These are phyloP conservation scores for Hura crepitans DNA, from an alignment of 441 rosid species.

Conservation along the genomic window DNA sequence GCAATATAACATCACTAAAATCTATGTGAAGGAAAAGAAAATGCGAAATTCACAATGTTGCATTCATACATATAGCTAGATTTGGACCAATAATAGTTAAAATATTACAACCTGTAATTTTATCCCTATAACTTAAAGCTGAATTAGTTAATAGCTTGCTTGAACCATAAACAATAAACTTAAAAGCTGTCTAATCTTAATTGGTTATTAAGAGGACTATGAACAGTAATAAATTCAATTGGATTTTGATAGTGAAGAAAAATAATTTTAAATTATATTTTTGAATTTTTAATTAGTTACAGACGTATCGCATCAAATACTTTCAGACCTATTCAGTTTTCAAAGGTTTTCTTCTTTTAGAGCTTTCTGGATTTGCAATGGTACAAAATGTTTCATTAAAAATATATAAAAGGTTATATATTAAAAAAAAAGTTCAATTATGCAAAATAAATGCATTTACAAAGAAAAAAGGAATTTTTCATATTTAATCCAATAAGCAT, in stretches of 20 bases:
- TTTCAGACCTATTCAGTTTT: background rate
- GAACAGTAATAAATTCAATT: background rate
- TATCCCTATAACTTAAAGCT: too few relatives aligned
- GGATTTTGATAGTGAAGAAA: background rate
- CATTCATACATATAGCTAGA: too few relatives aligned
- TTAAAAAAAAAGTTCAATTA: background rate
- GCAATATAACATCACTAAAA: background rate
- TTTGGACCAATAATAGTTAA: too few relatives aligned
- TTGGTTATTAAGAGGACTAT: background rate
- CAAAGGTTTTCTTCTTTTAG: background rate
- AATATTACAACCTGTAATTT: background rate
- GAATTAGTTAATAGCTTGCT: background rate
- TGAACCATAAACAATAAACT: background rate
- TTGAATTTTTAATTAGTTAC: background rate
- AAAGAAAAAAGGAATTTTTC: background rate
- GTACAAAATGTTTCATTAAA: background rate
- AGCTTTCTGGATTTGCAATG: background rate
- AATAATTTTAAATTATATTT: background rate
- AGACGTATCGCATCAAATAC: background rate
- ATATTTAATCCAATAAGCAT: background rate
- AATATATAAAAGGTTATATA: background rate
- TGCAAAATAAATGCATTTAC: background rate
- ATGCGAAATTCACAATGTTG: background rate
- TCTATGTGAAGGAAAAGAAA: background rate
- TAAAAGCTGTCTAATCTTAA: background rate